Base-by-base conservation (phyloP, 1,284 basidiomycete genomes). In the Ustilago esculenta region DNA sequence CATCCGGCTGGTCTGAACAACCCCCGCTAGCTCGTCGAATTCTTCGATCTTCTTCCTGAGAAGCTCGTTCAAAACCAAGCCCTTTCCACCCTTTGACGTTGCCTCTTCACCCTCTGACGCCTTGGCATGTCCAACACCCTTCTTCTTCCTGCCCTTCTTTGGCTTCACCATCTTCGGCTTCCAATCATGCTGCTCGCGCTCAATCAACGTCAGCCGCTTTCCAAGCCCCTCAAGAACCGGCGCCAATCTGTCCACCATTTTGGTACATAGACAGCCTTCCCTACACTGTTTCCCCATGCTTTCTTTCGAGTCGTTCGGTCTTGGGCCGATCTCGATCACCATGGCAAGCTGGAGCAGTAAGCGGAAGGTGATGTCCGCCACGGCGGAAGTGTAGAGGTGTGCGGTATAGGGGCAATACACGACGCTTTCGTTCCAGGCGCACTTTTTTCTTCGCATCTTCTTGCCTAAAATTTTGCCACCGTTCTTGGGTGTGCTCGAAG, bases 151-250 rank as follows among this genome's bases (percentile, higher is more conserved):
- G 5, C 25, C n/a, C 29, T 23, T 40, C 39, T 47, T 41, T 12
- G 15, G 5, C 39, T 29, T 18, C 18, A 53, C 8, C 41, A 61
- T 11, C 9, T 37, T 23, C 6, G 58, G 50, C 27, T 39, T 48
- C 58, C 58, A 63, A 21, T 51, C 29, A 18, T 17, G 18, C 33
- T 63, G 59, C 43, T 33, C 30, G 11, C 43, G 45, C 30, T 55
- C 59, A 15, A 51, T 23, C 29, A 56, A 35, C 17, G 42, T 33
- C 43, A 50, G 35, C 4, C 15, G 17, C 15, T 36, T 50, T n/a
- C 20, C n/a, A 25, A 48, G 6, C 27, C 27, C 18, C 2, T 39
- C 20, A 3, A 55, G 11, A 10, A 36, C 43, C 24, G 15, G 10
- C 18, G 15, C 17, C 8, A 17, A 12, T 32, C 32, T 32, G 6